Percentiles rank a stretch among this genome's conserved stretches.
phyloP scores from a whole-genome alignment of 192 early-diverging fungal species.

The Lobosporangium transversale region DNA sequence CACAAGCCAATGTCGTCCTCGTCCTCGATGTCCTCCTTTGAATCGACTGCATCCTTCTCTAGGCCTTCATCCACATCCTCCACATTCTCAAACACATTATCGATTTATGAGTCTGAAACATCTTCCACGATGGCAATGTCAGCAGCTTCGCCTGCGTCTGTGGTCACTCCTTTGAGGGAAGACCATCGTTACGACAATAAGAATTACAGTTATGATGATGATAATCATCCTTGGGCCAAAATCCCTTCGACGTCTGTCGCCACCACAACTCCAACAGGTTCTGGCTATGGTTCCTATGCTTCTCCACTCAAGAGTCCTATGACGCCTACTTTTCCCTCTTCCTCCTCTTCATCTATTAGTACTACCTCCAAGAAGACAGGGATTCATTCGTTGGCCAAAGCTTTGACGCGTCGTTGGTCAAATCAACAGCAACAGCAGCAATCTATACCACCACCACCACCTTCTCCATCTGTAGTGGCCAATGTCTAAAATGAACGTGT shows the following conservation, averaged over 20 bases:
- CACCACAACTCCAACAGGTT: too few relatives aligned
- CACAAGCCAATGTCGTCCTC: slow-evolving; percentile 6
- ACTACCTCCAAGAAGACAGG: neutral
- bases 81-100: neutral
- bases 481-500: too few relatives aligned
- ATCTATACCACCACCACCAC: neutral
- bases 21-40: slow-evolving; percentile 6
- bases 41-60: slow-evolving; percentile 15
- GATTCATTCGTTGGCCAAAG: slow-evolving; percentile 22
- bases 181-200: too few relatives aligned
- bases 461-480: neutral
- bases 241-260: too few relatives aligned
- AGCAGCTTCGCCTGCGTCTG: slow-evolving; percentile 1
- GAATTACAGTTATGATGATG: neutral
- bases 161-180: too few relatives aligned
- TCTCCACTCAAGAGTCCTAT: too few relatives aligned
- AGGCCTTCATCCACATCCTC: slow-evolving; percentile 21
- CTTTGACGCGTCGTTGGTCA: slow-evolving; percentile 22
- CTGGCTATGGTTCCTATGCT: too few relatives aligned
- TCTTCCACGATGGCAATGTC: slow-evolving; percentile 18
- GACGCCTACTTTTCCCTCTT: neutral
- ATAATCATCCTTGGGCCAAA: too few relatives aligned
- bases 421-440: slow-evolving; percentile 7
- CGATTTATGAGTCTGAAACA: slow-evolving; percentile 2
- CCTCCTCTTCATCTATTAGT: slow-evolving; percentile 2